Evolutionary conservation across 202 grass and related monocot genomes (phyloP).

Genomic region (Cymbopogon flexuosus): DNA sequence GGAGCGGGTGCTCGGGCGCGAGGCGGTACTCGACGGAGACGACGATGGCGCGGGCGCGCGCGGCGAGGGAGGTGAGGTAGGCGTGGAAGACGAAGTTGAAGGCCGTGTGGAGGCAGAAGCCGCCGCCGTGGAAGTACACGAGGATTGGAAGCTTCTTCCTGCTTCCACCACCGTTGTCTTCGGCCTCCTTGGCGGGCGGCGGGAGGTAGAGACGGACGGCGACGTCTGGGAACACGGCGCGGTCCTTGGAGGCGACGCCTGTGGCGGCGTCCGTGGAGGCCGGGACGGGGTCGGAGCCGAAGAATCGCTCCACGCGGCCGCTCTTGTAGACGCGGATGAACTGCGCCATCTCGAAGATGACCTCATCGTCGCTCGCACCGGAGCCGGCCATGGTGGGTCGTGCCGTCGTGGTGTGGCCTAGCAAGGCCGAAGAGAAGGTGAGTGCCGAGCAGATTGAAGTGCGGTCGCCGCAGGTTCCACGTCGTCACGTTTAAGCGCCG

Average conservation of each 20-base stretch:
- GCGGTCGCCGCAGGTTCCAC: not conserved
- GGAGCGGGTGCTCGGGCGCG: slow-evolving; percentile 66
- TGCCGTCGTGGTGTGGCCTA: not conserved
- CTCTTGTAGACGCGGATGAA: slow-evolving; percentile 55
- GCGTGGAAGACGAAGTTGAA: slow-evolving; percentile 56
- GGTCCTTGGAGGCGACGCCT: slow-evolving; percentile 52
- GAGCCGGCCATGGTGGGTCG: slow-evolving; percentile 19
- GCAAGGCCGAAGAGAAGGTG: not conserved
- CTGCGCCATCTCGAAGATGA: slow-evolving; percentile 37
- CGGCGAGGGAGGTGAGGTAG: slow-evolving; percentile 49
- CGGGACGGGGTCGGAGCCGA: slow-evolving; percentile 54
- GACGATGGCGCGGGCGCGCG: slow-evolving; percentile 38
- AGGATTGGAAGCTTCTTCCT: slow-evolving; percentile 42
- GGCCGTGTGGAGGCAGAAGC: slow-evolving; percentile 53
- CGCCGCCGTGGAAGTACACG: slow-evolving; percentile 66
- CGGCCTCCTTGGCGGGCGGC: not conserved
- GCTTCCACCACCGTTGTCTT: not conserved
- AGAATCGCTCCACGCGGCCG: slow-evolving; percentile 59
- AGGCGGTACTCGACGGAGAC: slow-evolving; percentile 71
- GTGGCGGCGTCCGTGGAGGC: slow-evolving; percentile 35
- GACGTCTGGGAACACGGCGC: slow-evolving; percentile 31
- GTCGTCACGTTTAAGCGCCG: not conserved
- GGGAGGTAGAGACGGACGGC: slow-evolving; percentile 57
- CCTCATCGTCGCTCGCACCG: slow-evolving; percentile 30
- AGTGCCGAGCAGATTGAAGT: not conserved